Evolutionary conservation across 306 rosid species (phyloP), one percentile per base, ranked within the genome.

Genomic region (Lagenaria siceraria): DNA sequence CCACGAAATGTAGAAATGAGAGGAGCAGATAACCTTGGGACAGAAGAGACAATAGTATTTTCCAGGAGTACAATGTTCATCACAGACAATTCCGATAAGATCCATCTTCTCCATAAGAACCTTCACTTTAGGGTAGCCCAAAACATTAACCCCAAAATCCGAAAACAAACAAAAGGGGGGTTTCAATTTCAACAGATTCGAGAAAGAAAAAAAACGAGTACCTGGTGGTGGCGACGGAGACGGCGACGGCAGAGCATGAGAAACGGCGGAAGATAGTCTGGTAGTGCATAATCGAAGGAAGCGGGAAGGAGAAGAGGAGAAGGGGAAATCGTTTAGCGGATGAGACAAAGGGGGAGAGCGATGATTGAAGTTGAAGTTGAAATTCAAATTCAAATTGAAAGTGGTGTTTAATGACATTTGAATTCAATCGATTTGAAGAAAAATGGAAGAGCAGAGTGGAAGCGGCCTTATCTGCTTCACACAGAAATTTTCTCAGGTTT

Each of bases 71-170:
- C 86, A 90, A 58, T 89, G 82, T 60, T 86, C 80, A 25, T 83
- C 86, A 72, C 81, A 82, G 53, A 51, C 61, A 54, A 94, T 85
- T 60, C 93, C 97, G 79, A 94, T 79, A 79, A 80, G 85, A 80
- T 86, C 96, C 84, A 87, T 60, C 83, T 87, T 88, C 83, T 91
- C 87, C 87, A 83, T 90, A 79, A 94, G 78, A 38, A 82, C 71
- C 49, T 81, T 75, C 79, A 84, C 86, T 83, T 78, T 85, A 36
- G 84, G 81, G 29, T 25, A 35, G 29, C 59, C 86, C 46, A 70
- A 65, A 51, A 61, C 71, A 74, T 68, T 69, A 77, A 77, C 87
- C 51, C 82, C 85, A 80, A 48, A 54, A 75, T 86, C 88, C 74
- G 82, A 81, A 7, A 81, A 80, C 27, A 18, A 80, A 68, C 19